Percentiles rank a stretch among this genome's conserved stretches.
phyloP scores from a whole-genome alignment of 164 flowering plant species.

The Chimonanthus praecox region DNA sequence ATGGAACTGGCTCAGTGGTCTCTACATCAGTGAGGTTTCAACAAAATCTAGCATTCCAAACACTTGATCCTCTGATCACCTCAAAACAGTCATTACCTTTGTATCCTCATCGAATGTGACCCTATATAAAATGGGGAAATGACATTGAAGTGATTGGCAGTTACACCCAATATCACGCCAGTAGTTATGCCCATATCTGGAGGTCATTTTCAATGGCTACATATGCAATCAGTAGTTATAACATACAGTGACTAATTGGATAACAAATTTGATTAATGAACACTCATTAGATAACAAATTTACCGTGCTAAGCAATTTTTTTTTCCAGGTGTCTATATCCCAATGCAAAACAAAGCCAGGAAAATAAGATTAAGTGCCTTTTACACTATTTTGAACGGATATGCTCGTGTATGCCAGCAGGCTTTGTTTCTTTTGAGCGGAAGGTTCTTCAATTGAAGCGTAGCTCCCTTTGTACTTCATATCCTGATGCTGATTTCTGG shows the following conservation, averaged over 20 bases:
- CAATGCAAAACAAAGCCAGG: constrained; percentile 38
- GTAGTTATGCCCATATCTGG: not conserved
- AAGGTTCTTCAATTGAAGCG: constrained; percentile 62
- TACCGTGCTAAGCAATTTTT: constrained; percentile 1
- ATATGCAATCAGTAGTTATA: not conserved
- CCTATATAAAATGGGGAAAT: too few relatives aligned
- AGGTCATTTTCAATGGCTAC: not conserved
- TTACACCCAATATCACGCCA: too few relatives aligned
- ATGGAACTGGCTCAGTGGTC: too few relatives aligned
- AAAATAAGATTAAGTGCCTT: constrained; percentile 74
- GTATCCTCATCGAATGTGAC: too few relatives aligned
- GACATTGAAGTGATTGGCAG: too few relatives aligned
- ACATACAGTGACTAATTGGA: not conserved
- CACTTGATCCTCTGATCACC: too few relatives aligned
- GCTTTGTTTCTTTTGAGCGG: constrained; percentile 77
- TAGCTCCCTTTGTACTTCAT: constrained; percentile 24
- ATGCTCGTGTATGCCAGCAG: constrained; percentile 48
- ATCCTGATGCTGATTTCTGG: constrained; percentile 65
- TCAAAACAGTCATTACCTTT: too few relatives aligned
- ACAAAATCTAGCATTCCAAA: too few relatives aligned
- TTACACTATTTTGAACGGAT: constrained; percentile 82
- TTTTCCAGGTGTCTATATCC: constrained; percentile 57
- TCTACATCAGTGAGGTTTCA: too few relatives aligned
- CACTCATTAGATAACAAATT: not conserved
- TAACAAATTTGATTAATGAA: not conserved